Percentiles rank a stretch among this genome's conserved stretches.
Conservation (phyloP, 2,329 filamentous ascomycete species). For the Claviceps citrina region DNA sequence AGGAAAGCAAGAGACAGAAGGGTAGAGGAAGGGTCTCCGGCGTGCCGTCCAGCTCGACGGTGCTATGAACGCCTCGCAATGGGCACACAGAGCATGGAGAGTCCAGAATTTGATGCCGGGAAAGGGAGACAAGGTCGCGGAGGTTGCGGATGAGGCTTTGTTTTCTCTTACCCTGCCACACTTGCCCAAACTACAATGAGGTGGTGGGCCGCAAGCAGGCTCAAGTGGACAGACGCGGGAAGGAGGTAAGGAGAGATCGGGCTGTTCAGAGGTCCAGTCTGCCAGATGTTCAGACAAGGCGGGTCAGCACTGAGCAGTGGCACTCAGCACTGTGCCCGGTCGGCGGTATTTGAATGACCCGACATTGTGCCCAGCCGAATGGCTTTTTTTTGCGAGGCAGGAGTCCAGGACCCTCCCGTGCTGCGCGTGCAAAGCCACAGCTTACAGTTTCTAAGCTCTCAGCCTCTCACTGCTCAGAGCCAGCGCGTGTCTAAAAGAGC, state of each 20-base stretch:
- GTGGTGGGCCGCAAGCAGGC: conserved; percentile 13
- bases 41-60: conserved; percentile 22
- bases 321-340: not conserved
- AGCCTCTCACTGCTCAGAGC: too few species aligned
- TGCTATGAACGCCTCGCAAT: conserved; percentile 25
- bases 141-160: conserved; percentile 26
- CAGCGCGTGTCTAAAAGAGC: too few species aligned
- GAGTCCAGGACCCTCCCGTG: conserved; percentile 1
- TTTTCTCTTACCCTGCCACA: conserved; percentile 24
- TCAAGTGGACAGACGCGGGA: too few species aligned
- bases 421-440: not conserved
- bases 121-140: conserved; percentile 14
- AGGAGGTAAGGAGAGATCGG: conserved; percentile 2
- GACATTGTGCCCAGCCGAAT: not conserved
- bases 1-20: conserved; percentile 13
- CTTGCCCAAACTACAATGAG: conserved; percentile 15
- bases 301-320: not conserved
- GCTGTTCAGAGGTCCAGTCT: conserved; percentile 1
- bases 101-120: conserved; percentile 10
- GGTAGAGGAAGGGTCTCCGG: conserved; percentile 12
- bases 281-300: not conserved
- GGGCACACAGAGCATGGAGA: conserved; percentile 21
- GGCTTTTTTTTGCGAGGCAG: too few species aligned
- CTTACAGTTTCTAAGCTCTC: too few species aligned
- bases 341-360: not conserved